Conservation (phyloP, 225 moss, liverwort and hornwort genomes). For the Marchantia paleacea region DNA sequence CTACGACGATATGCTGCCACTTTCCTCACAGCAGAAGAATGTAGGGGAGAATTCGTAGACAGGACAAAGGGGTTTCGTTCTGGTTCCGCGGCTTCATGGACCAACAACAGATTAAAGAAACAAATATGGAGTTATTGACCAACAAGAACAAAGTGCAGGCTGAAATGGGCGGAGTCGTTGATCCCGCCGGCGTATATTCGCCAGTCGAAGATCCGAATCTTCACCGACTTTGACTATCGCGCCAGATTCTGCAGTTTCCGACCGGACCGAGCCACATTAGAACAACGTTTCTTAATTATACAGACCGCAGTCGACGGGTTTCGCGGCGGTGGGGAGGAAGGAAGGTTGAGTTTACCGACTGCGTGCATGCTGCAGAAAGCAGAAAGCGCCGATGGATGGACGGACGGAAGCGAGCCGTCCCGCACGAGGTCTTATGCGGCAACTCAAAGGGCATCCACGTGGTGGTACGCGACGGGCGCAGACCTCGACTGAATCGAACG, state of each 20-base stretch:
- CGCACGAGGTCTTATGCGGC: not conserved
- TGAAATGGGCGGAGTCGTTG: not conserved
- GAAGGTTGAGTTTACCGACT: not conserved
- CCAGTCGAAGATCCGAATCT: not conserved
- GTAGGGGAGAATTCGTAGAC: too few species aligned
- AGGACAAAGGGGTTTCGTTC: too few species aligned
- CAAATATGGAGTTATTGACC: not conserved
- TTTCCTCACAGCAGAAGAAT: not conserved
- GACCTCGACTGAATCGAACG: not conserved
- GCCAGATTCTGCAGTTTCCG: not conserved
- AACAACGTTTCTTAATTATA: not conserved
- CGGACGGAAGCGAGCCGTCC: not conserved
- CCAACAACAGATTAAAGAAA: too few species aligned
- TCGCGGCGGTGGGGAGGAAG: not conserved
- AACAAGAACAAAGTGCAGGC: not conserved
- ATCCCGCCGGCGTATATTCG: not conserved
- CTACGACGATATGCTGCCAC: not conserved
- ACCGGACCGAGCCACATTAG: not conserved
- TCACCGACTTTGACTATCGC: not conserved
- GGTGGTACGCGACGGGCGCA: not conserved
- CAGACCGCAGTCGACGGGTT: not conserved
- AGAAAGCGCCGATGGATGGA: not conserved
- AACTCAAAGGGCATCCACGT: not conserved
- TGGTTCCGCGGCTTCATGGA: too few species aligned
- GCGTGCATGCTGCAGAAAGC: not conserved